Conservation (phyloP, 441 rosid species). For the Populus trichocarpa region DNA sequence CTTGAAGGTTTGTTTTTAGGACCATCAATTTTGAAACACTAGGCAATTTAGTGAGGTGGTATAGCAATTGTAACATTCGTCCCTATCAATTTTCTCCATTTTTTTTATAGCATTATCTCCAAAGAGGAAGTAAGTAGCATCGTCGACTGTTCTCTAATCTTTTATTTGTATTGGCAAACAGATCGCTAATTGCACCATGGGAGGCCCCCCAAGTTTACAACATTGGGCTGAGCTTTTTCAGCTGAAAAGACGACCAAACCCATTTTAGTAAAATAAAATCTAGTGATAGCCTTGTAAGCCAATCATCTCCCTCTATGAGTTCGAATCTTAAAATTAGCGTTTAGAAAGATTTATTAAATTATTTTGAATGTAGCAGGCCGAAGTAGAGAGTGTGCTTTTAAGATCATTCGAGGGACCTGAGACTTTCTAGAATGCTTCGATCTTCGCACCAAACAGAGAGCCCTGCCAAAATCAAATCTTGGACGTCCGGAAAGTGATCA, state of each 20-base stretch:
- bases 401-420: background rate
- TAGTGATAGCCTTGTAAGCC: background rate
- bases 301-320: background rate
- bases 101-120: slow-evolving; percentile 14
- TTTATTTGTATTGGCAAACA: background rate
- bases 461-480: background rate
- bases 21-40: slow-evolving; percentile 38
- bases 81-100: slow-evolving; percentile 14
- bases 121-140: background rate
- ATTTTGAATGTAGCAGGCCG: background rate
- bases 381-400: background rate
- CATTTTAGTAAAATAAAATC: background rate
- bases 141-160: background rate
- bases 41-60: slow-evolving; percentile 18
- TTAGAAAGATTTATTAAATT: background rate
- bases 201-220: background rate
- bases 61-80: slow-evolving; percentile 39
- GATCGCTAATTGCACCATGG: background rate
- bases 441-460: background rate
- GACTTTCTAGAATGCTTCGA: too few relatives aligned
- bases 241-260: slow-evolving; percentile 33
- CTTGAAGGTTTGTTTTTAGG: slow-evolving; percentile 35
- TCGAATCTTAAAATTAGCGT: background rate
- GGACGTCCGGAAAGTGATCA: background rate
- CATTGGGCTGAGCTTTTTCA: background rate